A percentile compares a stretch with the other conserved stretches of the same genome.
These are phyloP conservation scores for Bryoerythrophyllum caledonicum DNA, from an alignment of 225 moss, liverwort and hornwort species.

Conservation along the genomic window DNA sequence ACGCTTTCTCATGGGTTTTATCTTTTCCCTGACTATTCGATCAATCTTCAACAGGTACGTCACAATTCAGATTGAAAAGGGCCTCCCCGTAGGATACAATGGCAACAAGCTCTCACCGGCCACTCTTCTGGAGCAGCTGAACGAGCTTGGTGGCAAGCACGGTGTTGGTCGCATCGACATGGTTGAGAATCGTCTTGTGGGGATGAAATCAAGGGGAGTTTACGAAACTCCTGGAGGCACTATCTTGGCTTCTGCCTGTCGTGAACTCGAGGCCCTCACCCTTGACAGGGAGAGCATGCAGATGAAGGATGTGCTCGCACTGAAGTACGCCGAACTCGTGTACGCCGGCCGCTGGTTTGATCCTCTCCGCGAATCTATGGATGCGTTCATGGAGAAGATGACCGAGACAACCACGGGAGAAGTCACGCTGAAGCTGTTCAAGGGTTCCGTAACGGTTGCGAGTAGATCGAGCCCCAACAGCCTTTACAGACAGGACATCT, in stretches of 20 bases:
- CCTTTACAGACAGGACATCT: slow-evolving; percentile 90
- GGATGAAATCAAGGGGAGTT: slow-evolving; percentile 94
- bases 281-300: slow-evolving; percentile 93
- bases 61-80: slow-evolving; percentile 73
- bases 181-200: slow-evolving; percentile 94
- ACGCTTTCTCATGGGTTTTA: neutral
- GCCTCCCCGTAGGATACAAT: slow-evolving; percentile 67
- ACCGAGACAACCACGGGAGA: slow-evolving; percentile 83
- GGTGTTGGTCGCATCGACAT: slow-evolving; percentile 90
- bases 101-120: slow-evolving; percentile 67
- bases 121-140: slow-evolving; percentile 61
- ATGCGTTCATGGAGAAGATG: slow-evolving; percentile 91
- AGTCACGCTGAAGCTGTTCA: slow-evolving; percentile 82
- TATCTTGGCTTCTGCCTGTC: slow-evolving; percentile 68
- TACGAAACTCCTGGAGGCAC: slow-evolving; percentile 98
- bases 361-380: slow-evolving; percentile 92
- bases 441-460: slow-evolving; percentile 70
- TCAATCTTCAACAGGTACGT: slow-evolving; percentile 55
- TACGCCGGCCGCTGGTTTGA: slow-evolving; percentile 98
- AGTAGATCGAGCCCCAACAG: slow-evolving; percentile 81
- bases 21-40: neutral
- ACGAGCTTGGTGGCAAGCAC: slow-evolving; percentile 77
- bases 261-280: slow-evolving; percentile 87
- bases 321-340: slow-evolving; percentile 91
- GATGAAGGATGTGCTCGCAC: slow-evolving; percentile 78